Base-by-base conservation (phyloP, 176 grass and related monocot species). In the Melocanna baccifera region DNA sequence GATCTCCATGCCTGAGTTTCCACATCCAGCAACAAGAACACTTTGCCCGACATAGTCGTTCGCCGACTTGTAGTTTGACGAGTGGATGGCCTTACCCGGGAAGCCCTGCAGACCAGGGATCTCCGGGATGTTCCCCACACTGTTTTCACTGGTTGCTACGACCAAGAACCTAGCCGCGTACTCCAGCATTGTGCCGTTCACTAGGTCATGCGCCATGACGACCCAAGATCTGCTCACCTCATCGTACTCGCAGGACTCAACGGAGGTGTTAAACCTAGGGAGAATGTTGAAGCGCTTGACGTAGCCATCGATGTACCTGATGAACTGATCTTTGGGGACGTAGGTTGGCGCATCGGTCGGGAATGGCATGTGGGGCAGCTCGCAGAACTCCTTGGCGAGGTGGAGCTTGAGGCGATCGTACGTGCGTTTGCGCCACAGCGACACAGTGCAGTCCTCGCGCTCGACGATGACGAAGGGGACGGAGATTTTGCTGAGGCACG, bases 1-100 rank as follows among this genome's bases (percentile, higher is more conserved):
- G 19, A 97, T 97, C 46, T 97, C 91, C 91, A 94, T 94, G 6
- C 92, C 91, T 0, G 91, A 97, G 77, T 97, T 97, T 4, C 92
- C 92, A 32, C 69, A 61, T 23, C 95, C 95, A 29, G 94, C 81
- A 8, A 97, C 95, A 11, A 97, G 59, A 6, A 93, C 90, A 10
- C 53, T 81, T 46, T 90, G 69, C 15, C 69, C 71, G 0, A 13
- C 65, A 36, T 85, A 94, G 12, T 9, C 20, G 9, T 16, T 28
- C 16, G 84, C 83, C 0, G 84, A 89, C 26, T 86, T 93, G 61
- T 90, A 92, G 57, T 4, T 25, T 39, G 79, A 88, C 1, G 95
- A 94, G 42, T 97, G 95, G 13, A 93, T 71, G 25, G 52, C 37
- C 25, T 88, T 57, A 3, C 95, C 91, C 6, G 29, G 62, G n/a